Base-by-base conservation (phyloP, 768 basidiomycete genomes). In the Astraeus odoratus region DNA sequence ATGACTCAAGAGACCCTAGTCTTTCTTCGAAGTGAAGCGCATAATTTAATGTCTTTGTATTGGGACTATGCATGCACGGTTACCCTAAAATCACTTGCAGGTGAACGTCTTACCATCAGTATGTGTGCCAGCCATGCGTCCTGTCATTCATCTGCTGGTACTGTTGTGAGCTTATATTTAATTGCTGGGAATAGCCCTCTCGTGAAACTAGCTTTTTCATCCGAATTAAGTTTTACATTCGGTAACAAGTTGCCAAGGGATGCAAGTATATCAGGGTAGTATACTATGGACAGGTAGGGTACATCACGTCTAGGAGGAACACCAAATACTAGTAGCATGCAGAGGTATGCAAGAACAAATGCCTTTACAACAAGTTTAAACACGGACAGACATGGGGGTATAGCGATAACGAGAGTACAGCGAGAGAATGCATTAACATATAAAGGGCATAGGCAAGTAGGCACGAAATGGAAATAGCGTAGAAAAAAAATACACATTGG, bases 11-110 rank as follows among this genome's bases (percentile, higher is more conserved):
- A 36, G 48, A 18, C 29, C 2, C 18, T 43, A 83, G 83, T 86
- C 86, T 15, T 88, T 89, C 78, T 93, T 94, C 55, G 90, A 93
- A 70, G 86, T 92, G 40, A 89, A 86, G 63, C 80, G 91, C 63
- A 84, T 90, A 54, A 84, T 91, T 66, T 88, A 77, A 69, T 39
- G n/a, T 42, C 43, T 27, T 20, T 57, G 42, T 50, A 39, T 18
- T 43, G 18, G 43, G 16, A 25, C 23, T 2, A 43, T 46, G 3
- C 42, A 47, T 33, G 18, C 23, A 34, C 34, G 16, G 22, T 43
- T 13, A 26, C 26, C 24, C 18, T 39, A 31, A 27, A 2, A 19
- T 36, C 31, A 23, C 23, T 35, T 39, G 36, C 34, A n/a, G 10
- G 30, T 6, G 22, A n/a, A 26, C 34, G 20, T 43, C 16, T 13